Conservation (phyloP, 2,329 filamentous ascomycete species). For the Cladophialophora immunda region DNA sequence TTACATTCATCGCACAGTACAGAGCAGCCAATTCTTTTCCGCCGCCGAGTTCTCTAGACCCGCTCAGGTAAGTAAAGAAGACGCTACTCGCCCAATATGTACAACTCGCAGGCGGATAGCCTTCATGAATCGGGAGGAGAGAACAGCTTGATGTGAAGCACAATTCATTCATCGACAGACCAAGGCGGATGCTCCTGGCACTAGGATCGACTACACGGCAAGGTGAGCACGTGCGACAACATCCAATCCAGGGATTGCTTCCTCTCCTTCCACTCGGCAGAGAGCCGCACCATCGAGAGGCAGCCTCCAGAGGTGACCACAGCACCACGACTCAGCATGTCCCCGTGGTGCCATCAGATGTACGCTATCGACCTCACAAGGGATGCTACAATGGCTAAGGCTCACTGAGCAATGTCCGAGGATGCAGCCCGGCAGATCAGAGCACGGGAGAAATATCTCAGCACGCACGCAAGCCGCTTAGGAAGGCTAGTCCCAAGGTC, state of each 20-base stretch:
- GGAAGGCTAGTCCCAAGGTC: not conserved
- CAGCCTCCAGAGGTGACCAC: not conserved
- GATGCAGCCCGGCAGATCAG: conserved; percentile 8
- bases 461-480: not conserved
- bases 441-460: conserved; percentile 9
- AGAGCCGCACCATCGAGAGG: not conserved
- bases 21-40: not conserved
- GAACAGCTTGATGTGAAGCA: not conserved
- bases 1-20: not conserved
- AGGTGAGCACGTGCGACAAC: not conserved
- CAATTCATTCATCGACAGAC: not conserved
- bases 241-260: not conserved
- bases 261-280: not conserved
- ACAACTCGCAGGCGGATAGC: not conserved
- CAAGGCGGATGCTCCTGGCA: not conserved
- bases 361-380: not conserved
- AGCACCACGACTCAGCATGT: not conserved
- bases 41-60: not conserved
- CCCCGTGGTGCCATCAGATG: not conserved
- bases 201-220: not conserved
- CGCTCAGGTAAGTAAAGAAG: not conserved
- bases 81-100: not conserved
- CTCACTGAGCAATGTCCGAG: not conserved
- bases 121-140: not conserved
- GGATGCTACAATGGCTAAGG: not conserved